These are phyloP conservation scores for Penicillium nordicum DNA, from an alignment of 2,329 filamentous ascomycete genomes.

Conservation along the genomic window DNA sequence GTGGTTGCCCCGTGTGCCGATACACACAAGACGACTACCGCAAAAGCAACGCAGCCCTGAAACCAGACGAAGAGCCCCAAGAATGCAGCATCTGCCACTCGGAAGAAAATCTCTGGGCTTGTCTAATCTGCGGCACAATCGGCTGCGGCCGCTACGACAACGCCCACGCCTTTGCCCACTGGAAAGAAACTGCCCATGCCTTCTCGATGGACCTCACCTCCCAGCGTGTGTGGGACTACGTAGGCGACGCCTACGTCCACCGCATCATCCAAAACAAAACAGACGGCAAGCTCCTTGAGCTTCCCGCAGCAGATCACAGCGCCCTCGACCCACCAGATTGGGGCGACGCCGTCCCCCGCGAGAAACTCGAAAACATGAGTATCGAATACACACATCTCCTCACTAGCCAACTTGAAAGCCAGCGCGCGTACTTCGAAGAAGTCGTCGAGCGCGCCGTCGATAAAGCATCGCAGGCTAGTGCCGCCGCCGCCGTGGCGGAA, in stretches of 20 bases:
- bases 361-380: slow-evolving; percentile 73
- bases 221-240: slow-evolving; percentile 97
- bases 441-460: slow-evolving; percentile 83
- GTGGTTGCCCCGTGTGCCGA: slow-evolving; percentile 89
- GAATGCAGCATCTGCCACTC: slow-evolving; percentile 79
- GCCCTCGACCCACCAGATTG: slow-evolving; percentile 43
- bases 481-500: slow-evolving; percentile 52
- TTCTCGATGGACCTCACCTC: slow-evolving; percentile 91
- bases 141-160: slow-evolving; percentile 93
- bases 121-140: slow-evolving; percentile 85
- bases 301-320: slow-evolving; percentile 60
- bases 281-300: slow-evolving; percentile 85
- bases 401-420: slow-evolving; percentile 86
- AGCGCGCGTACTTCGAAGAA: slow-evolving; percentile 91
- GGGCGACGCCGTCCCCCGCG: slow-evolving; percentile 48
- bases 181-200: slow-evolving; percentile 82
- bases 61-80: slow-evolving; percentile 53
- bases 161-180: slow-evolving; percentile 90
- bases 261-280: slow-evolving; percentile 90
- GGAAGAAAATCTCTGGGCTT: slow-evolving; percentile 86
- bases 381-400: slow-evolving; percentile 93
- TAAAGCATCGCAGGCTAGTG: slow-evolving; percentile 74
- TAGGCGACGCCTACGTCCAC: slow-evolving; percentile 92
- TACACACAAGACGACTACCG: slow-evolving; percentile 68
- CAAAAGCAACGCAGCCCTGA: slow-evolving; percentile 46